A percentile compares a stretch with the other conserved stretches of the same genome.
Evolutionary conservation across 495 filamentous ascomycete genomes (phyloP).

Genomic region (Lentithecium fluviatile): DNA sequence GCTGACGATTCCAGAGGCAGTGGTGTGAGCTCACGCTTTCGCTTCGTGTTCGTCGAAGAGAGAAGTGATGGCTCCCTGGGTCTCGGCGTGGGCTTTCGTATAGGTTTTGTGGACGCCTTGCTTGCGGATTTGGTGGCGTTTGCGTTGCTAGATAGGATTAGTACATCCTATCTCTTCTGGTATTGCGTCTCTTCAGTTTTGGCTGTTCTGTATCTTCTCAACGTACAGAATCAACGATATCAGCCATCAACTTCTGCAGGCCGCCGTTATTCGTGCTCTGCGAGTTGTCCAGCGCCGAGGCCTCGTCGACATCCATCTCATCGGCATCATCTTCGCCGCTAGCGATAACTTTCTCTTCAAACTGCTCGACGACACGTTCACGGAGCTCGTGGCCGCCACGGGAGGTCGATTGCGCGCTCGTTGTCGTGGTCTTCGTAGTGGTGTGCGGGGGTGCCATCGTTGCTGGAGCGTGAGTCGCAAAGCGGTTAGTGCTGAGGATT

Average conservation of each 20-base stretch:
- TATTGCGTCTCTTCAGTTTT: neutral
- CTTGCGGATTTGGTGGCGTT: slow-evolving; percentile 5
- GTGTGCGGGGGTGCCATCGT: slow-evolving; percentile 8
- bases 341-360: neutral
- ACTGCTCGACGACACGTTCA: slow-evolving; percentile 9
- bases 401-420: neutral
- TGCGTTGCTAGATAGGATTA: slow-evolving; percentile 10
- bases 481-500: slow-evolving; percentile 19
- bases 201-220: neutral
- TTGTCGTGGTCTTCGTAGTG: slow-evolving; percentile 12
- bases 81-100: neutral
- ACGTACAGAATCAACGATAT: slow-evolving; percentile 13
- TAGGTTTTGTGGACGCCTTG: slow-evolving; percentile 2
- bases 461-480: neutral
- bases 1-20: neutral
- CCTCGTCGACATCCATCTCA: neutral
- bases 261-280: neutral
- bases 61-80: slow-evolving; percentile 1
- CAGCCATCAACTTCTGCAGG: neutral
- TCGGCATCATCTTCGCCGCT: neutral
- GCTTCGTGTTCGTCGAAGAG: slow-evolving; percentile 22
- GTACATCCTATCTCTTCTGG: neutral
- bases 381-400: slow-evolving; percentile 1
- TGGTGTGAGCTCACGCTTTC: slow-evolving; percentile 10
- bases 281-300: neutral